Evolutionary conservation across 2,329 filamentous ascomycete genomes (phyloP).

Genomic region (Penicillium sp.): DNA sequence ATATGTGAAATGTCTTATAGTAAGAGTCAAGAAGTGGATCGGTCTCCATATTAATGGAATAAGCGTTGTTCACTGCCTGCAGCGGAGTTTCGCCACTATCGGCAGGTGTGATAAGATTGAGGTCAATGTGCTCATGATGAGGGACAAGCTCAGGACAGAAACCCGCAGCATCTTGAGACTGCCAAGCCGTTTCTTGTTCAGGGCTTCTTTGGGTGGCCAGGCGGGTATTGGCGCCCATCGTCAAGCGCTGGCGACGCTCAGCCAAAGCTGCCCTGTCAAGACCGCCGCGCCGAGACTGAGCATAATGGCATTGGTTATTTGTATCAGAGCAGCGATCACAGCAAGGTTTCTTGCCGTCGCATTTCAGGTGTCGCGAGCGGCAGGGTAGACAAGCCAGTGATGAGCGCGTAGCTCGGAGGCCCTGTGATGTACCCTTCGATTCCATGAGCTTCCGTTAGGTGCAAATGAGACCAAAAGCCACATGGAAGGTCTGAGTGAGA

Average conservation of each 20-base stretch:
- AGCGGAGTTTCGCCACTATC: background rate
- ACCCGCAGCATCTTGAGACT: background rate
- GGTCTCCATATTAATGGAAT: constrained; percentile 8
- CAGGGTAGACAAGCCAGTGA: constrained; percentile 35
- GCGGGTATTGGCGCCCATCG: background rate
- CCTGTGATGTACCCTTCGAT: background rate
- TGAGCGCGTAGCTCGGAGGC: constrained; percentile 15
- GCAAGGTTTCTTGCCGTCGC: constrained; percentile 47
- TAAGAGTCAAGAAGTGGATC: constrained; percentile 28
- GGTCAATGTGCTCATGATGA: background rate
- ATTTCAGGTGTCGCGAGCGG: constrained; percentile 49
- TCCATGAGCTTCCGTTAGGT: background rate
- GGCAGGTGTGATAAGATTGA: background rate
- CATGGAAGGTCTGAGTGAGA: too few species aligned
- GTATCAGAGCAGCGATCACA: constrained; percentile 47
- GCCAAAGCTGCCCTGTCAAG: constrained; percentile 23
- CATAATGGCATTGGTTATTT: constrained; percentile 51
- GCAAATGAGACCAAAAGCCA: too few species aligned
- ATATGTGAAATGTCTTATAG: constrained; percentile 34
- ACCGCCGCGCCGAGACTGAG: constrained; percentile 50
- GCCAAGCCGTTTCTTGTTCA: background rate
- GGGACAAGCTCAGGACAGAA: background rate
- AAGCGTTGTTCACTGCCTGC: background rate
- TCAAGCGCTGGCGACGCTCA: constrained; percentile 20
- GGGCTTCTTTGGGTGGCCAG: background rate